Evolutionary conservation across 2,329 filamentous ascomycete genomes (phyloP).

Genomic region (Xylariaceae sp.): DNA sequence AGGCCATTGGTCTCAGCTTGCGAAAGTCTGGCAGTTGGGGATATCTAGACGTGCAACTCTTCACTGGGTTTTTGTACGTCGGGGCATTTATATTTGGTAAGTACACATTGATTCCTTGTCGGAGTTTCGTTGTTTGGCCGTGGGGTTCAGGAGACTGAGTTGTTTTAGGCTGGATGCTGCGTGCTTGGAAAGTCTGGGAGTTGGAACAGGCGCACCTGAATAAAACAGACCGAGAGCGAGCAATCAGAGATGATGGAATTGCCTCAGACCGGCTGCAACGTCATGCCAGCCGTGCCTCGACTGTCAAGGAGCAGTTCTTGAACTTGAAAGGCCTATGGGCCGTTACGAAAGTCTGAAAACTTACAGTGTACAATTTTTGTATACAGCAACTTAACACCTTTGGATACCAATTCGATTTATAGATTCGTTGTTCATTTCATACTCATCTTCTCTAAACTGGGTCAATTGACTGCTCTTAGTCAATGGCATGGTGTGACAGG

Average conservation of each 20-base stretch:
- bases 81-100: constrained; percentile 47
- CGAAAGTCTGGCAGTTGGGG: constrained; percentile 40
- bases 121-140: no score
- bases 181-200: constrained; percentile 44
- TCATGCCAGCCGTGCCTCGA: constrained; percentile 12
- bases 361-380: background rate
- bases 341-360: constrained; percentile 24
- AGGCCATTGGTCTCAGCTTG: constrained; percentile 61
- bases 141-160: no score
- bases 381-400: background rate
- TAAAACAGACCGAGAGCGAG: constrained; percentile 29
- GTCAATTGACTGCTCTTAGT: no score
- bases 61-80: constrained; percentile 61
- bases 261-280: constrained; percentile 17
- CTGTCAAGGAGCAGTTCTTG: constrained; percentile 19
- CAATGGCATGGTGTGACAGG: no score
- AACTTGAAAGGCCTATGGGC: constrained; percentile 25
- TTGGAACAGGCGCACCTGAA: constrained; percentile 31
- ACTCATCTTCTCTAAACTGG: background rate
- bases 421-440: background rate
- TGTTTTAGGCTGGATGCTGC: constrained; percentile 38
- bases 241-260: constrained; percentile 26
- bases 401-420: background rate
- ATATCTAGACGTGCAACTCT: constrained; percentile 55
- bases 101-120: constrained; percentile 11